phyloP scores from a whole-genome alignment of 1,284 basidiomycete species.

The Veloboletus limbatus region DNA sequence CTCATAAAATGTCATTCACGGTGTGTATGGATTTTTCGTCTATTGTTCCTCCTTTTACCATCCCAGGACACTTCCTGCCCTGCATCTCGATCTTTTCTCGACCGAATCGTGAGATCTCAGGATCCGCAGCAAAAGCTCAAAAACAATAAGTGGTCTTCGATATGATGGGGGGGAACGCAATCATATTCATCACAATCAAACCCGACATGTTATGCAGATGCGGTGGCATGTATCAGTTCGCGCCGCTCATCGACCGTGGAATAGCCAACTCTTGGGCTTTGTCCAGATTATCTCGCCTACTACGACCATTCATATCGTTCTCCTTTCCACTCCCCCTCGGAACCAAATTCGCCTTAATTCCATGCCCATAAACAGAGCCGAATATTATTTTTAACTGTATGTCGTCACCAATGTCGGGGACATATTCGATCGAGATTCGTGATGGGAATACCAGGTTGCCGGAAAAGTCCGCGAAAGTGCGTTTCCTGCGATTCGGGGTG shows the following conservation, averaged over 20 bases:
- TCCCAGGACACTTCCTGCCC: no score
- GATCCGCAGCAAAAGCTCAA: no score
- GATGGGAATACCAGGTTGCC: background rate
- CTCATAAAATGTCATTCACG: no score
- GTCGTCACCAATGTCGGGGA: background rate
- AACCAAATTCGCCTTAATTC: background rate
- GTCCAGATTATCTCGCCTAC: background rate
- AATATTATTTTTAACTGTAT: background rate
- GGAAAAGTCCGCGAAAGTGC: slow-evolving; percentile 8
- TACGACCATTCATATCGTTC: background rate
- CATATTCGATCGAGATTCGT: slow-evolving; percentile 9
- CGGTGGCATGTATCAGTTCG: background rate
- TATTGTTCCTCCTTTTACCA: no score
- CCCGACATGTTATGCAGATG: background rate
- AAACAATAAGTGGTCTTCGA: no score
- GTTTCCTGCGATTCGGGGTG: background rate
- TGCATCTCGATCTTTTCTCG: no score
- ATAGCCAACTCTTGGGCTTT: background rate
- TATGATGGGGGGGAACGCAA: background rate
- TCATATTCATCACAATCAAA: background rate
- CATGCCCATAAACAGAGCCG: background rate
- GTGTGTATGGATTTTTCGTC: no score
- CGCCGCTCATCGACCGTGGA: background rate
- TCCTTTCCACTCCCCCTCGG: no score
- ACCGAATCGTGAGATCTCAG: no score